Conservation (phyloP, 1,139 yeast genomes). For the Yamadazyma conglobata region DNA sequence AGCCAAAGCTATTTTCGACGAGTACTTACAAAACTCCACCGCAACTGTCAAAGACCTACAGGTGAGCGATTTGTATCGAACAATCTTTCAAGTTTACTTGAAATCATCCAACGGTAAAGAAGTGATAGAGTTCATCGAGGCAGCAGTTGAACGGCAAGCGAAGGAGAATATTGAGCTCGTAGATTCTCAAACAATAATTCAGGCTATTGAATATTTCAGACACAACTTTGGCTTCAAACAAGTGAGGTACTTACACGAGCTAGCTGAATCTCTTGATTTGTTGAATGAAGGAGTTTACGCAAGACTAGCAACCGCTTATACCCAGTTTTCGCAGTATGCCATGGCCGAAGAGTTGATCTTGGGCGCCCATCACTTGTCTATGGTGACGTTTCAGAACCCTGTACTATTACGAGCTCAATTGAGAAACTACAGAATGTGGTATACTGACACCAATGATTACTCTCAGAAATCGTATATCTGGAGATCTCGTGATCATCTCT, state of each 20-base stretch:
- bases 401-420: conserved; percentile 29
- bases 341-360: conserved; percentile 29
- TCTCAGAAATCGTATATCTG: conserved; percentile 9
- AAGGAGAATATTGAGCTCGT: conserved; percentile 16
- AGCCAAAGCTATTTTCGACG: conserved; percentile 26
- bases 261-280: conserved; percentile 20
- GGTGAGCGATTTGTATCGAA: conserved; percentile 10
- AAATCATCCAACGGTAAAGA: conserved; percentile 32
- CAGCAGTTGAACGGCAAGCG: conserved; percentile 23
- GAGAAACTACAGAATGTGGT: conserved; percentile 32
- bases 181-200: conserved; percentile 15
- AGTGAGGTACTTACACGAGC: conserved; percentile 18
- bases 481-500: conserved; percentile 8
- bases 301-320: conserved; percentile 25
- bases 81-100: conserved; percentile 40
- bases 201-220: conserved; percentile 21
- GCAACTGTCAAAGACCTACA: conserved; percentile 4
- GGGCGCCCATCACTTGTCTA: conserved; percentile 28
- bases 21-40: conserved; percentile 13
- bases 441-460: conserved; percentile 6
- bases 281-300: conserved; percentile 16
- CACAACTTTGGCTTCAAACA: conserved; percentile 22
- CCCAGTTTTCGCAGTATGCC: conserved; percentile 29
- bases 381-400: conserved; percentile 29
- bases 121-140: conserved; percentile 40